Percentiles rank a stretch among this genome's conserved stretches.
These are phyloP conservation scores for Acacia crassicarpa DNA, from an alignment of 306 rosid species.

Conservation along the genomic window DNA sequence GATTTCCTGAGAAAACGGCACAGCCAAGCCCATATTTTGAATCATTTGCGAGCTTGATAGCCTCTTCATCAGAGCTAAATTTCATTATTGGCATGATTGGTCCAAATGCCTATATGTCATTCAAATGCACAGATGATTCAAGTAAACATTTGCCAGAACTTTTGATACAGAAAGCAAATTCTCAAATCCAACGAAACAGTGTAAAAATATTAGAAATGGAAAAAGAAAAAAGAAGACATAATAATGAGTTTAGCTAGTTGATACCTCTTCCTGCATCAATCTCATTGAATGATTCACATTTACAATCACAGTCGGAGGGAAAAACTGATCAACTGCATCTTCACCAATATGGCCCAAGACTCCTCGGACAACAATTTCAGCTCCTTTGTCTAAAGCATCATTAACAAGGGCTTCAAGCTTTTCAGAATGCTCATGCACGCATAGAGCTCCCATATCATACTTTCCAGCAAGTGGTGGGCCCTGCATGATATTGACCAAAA, in stretches of 20 bases:
- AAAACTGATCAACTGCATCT: conserved; percentile 92
- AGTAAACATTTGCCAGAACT: conserved; percentile 18
- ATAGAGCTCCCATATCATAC: conserved; percentile 95
- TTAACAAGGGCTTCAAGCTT: conserved; percentile 80
- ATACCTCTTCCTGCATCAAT: conserved; percentile 98
- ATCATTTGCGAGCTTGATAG: conserved; percentile 77
- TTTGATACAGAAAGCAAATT: conserved; percentile 4
- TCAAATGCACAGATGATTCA: conserved; percentile 28
- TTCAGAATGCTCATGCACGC: conserved; percentile 95
- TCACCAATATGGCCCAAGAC: conserved; percentile 82
- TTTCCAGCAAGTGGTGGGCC: conserved; percentile 88
- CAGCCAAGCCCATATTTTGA: conserved; percentile 90
- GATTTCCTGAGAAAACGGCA: conserved; percentile 89
- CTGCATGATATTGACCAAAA: conserved; percentile 46
- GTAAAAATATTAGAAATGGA: neutral
- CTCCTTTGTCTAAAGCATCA: conserved; percentile 90
- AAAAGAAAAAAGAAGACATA: neutral
- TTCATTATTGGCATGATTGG: conserved; percentile 91
- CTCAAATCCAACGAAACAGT: conserved; percentile 6
- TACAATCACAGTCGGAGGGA: conserved; percentile 81
- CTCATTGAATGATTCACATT: conserved; percentile 89
- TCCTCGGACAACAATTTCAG: conserved; percentile 89
- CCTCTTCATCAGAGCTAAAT: conserved; percentile 86
- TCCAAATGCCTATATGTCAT: conserved; percentile 71
- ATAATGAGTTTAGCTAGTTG: conserved; percentile 14